Conservation (phyloP, 495 filamentous ascomycete species). For the Halenospora varia region DNA sequence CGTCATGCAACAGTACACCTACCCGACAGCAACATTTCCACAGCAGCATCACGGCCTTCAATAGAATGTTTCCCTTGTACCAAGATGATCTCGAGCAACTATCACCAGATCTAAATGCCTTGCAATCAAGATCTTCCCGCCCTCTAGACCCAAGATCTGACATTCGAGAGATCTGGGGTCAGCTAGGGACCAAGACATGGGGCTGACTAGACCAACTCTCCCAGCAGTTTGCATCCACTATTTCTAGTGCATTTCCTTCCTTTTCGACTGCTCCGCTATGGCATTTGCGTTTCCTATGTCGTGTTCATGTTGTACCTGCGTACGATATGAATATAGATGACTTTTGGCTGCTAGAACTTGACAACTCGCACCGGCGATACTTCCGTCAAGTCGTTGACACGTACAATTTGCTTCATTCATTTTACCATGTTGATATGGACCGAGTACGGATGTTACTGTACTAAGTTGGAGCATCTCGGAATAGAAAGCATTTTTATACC, state of each 20-base stretch:
- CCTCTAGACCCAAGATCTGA: neutral
- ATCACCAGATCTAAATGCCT: neutral
- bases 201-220: neutral
- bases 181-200: neutral
- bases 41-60: neutral
- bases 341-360: neutral
- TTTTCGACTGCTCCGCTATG: neutral
- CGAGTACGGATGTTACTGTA: no score
- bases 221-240: neutral
- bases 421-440: no score
- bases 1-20: neutral
- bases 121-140: neutral
- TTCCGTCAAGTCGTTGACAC: neutral
- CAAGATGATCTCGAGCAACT: neutral
- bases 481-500: neutral
- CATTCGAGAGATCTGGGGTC: neutral
- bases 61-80: neutral
- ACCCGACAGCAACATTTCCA: neutral
- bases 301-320: neutral
- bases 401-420: no score
- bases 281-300: neutral
- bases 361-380: no score
- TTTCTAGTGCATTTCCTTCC: neutral
- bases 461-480: no score
- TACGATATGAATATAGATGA: neutral